phyloP scores from a whole-genome alignment of 768 basidiomycete species.

The Hygrocybe coccinea region DNA sequence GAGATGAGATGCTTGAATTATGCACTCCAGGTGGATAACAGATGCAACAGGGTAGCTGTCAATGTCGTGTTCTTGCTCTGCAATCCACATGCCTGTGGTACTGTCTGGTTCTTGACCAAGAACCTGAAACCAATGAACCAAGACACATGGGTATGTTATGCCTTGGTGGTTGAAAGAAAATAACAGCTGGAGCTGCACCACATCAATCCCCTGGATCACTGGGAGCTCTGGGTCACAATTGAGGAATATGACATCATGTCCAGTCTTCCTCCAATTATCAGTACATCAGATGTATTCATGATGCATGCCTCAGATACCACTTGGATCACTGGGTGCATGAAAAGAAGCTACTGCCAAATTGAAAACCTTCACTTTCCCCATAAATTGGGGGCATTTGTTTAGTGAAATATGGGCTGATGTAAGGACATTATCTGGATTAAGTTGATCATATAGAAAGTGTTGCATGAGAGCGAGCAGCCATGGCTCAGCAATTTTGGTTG shows the following conservation, averaged over 20 bases:
- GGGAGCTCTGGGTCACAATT: constrained; percentile 4
- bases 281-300: constrained; percentile 20
- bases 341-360: not conserved
- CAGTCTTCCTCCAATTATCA: not conserved
- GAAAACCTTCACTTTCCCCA: not conserved
- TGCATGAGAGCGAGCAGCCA: not conserved
- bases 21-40: constrained; percentile 27
- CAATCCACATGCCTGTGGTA: constrained; percentile 17
- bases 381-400: constrained; percentile 4
- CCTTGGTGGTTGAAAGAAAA: constrained; percentile 13
- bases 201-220: constrained; percentile 23
- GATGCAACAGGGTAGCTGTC: not conserved
- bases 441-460: constrained; percentile 22
- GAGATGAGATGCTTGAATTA: constrained; percentile 4
- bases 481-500: not conserved
- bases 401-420: not conserved
- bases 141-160: constrained; percentile 6
- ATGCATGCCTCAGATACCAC: constrained; percentile 13
- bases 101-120: constrained; percentile 6
- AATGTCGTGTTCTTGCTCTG: constrained; percentile 9
- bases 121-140: constrained; percentile 8
- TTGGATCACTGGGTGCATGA: not conserved
- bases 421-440: not conserved
- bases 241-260: constrained; percentile 26
- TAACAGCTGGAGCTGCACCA: constrained; percentile 26